These are phyloP conservation scores for Casuarina glauca DNA, from an alignment of 306 rosid species.

Conservation along the genomic window DNA sequence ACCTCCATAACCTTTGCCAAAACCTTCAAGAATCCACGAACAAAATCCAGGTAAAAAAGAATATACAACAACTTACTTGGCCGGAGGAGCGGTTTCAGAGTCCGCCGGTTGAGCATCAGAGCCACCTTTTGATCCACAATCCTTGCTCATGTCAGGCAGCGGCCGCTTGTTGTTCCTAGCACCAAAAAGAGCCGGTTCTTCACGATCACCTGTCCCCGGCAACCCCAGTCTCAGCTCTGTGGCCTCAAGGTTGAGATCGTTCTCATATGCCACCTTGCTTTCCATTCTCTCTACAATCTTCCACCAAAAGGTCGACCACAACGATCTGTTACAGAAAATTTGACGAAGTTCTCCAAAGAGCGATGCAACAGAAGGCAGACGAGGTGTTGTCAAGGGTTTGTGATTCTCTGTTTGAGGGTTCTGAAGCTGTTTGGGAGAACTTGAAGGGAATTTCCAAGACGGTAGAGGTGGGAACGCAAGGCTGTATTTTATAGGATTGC, in stretches of 20 bases:
- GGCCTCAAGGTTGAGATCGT: constrained; percentile 70
- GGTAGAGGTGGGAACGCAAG: constrained; percentile 28
- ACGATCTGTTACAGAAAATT: no score
- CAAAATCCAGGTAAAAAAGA: neutral
- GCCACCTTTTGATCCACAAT: constrained; percentile 32
- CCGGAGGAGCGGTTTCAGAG: constrained; percentile 48
- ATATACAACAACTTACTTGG: constrained; percentile 50
- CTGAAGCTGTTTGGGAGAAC: neutral
- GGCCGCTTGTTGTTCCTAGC: constrained; percentile 57
- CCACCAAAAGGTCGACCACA: neutral
- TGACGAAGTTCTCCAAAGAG: no score
- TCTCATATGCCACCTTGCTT: constrained; percentile 43
- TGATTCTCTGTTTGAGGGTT: constrained; percentile 6
- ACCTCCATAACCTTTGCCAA: neutral
- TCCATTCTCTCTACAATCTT: constrained; percentile 43
- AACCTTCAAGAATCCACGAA: neutral
- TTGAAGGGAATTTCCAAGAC: constrained; percentile 21
- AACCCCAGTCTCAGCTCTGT: constrained; percentile 81
- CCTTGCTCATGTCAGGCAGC: constrained; percentile 37
- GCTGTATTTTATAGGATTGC: constrained; percentile 41
- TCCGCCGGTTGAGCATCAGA: constrained; percentile 25
- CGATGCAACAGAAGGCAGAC: no score
- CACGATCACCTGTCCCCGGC: constrained; percentile 64
- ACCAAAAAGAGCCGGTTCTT: constrained; percentile 10
- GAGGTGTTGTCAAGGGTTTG: constrained; percentile 1